Percentiles rank a stretch among this genome's conserved stretches.
phyloP scores from a whole-genome alignment of 768 basidiomycete genomes.

The Mycena sanguinolenta region DNA sequence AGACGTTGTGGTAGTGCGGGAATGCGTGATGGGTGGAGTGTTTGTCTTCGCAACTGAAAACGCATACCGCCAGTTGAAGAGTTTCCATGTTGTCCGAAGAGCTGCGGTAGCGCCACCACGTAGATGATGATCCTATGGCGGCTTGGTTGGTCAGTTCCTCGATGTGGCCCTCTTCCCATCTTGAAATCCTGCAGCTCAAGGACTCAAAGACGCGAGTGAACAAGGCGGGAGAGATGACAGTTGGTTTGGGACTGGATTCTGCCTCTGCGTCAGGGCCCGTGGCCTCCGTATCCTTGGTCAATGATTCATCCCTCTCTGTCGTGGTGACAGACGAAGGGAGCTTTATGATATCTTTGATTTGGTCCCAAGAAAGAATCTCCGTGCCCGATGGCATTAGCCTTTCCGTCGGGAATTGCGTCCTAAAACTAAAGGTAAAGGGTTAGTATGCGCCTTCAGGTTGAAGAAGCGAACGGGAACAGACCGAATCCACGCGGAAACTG shows the following conservation, averaged over 20 bases:
- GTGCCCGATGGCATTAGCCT: conserved; percentile 43
- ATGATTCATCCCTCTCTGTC: background rate
- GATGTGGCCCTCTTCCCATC: conserved; percentile 24
- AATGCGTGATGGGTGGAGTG: background rate
- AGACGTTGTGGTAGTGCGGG: conserved; percentile 12
- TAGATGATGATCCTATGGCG: background rate
- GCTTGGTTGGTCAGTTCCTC: background rate
- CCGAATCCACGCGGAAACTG: conserved; percentile 40
- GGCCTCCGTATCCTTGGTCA: background rate
- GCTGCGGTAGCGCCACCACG: background rate
- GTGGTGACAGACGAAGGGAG: conserved; percentile 22
- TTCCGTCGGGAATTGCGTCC: conserved; percentile 32
- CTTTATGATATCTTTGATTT: conserved; percentile 35
- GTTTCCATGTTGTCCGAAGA: background rate
- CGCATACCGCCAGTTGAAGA: conserved; percentile 42
- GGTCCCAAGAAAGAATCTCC: conserved; percentile 41
- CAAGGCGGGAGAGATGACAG: conserved; percentile 21
- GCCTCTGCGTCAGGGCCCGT: background rate
- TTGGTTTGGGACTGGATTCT: background rate
- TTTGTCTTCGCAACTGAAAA: conserved; percentile 45
- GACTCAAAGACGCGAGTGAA: conserved; percentile 30
- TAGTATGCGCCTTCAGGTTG: no score
- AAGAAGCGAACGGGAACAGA: no score
- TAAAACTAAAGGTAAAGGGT: conserved; percentile 25
- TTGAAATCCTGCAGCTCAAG: background rate